A percentile compares a stretch with the other conserved stretches of the same genome.
Conservation (phyloP, 1,284 basidiomycete species). For the Heterobasidion occidentale region DNA sequence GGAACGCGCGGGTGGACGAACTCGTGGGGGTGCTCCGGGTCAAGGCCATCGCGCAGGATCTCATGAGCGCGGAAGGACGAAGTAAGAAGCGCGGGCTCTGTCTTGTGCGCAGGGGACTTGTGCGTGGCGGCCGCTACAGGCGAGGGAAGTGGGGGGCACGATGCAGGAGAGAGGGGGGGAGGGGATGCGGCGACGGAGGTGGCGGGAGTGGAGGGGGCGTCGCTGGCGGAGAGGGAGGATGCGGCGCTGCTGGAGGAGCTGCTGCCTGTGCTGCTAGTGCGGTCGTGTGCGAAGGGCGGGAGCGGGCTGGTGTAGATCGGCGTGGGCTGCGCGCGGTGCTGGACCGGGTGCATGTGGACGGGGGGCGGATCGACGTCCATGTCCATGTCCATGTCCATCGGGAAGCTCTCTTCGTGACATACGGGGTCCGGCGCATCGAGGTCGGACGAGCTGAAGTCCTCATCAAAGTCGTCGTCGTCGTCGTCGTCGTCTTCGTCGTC, state of each 20-base stretch:
- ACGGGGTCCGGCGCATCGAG: background rate
- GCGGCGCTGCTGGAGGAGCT: slow-evolving; percentile 3
- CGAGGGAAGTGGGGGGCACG: slow-evolving; percentile 2
- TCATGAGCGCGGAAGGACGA: slow-evolving; percentile 30
- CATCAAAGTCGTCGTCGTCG: slow-evolving; percentile 14
- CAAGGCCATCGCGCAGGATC: slow-evolving; percentile 22
- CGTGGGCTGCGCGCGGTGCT: slow-evolving; percentile 22
- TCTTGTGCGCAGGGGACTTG: slow-evolving; percentile 2
- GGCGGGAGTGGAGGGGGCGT: slow-evolving; percentile 9
- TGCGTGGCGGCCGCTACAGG: slow-evolving; percentile 8
- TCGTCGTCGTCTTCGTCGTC: slow-evolving; percentile 25
- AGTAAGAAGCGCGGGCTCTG: slow-evolving; percentile 15
- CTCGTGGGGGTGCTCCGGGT: slow-evolving; percentile 22
- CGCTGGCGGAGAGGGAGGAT: slow-evolving; percentile 12
- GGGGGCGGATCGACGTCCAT: slow-evolving; percentile 13
- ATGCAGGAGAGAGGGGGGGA: slow-evolving; percentile 3
- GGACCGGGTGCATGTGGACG: slow-evolving; percentile 47
- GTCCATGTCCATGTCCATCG: slow-evolving; percentile 22
- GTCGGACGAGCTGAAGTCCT: background rate
- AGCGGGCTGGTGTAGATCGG: slow-evolving; percentile 21
- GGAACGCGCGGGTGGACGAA: slow-evolving; percentile 64
- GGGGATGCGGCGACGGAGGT: slow-evolving; percentile 9
- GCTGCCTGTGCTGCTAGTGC: slow-evolving; percentile 6
- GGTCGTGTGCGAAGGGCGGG: slow-evolving; percentile 10
- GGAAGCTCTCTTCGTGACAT: slow-evolving; percentile 18